These are phyloP conservation scores for Ophiostoma quercus DNA, from an alignment of 2,329 filamentous ascomycete species.

Conservation along the genomic window DNA sequence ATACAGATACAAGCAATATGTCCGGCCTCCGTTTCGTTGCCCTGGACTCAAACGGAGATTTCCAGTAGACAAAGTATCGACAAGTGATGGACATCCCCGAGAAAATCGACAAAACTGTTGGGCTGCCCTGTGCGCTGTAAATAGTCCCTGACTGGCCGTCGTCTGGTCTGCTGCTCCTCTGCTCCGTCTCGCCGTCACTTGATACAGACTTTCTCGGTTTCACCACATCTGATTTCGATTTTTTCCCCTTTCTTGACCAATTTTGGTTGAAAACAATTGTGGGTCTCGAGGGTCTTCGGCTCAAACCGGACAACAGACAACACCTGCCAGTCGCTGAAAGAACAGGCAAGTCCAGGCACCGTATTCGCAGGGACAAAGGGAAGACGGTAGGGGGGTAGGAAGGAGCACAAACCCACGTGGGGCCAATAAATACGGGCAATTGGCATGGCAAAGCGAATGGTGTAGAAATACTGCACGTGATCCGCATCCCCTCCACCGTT, in stretches of 20 bases:
- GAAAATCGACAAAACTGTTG: not conserved
- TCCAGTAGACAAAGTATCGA: not conserved
- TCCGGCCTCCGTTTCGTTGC: slow-evolving; percentile 1
- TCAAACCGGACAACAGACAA: slow-evolving; percentile 23
- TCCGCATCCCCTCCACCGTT: not conserved
- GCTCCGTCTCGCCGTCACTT: not conserved
- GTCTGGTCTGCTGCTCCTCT: not conserved
- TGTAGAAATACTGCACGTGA: not conserved
- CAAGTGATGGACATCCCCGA: not conserved
- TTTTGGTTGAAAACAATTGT: slow-evolving; percentile 20
- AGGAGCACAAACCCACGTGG: slow-evolving; percentile 8
- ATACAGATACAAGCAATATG: not conserved
- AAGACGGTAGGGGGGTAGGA: not conserved
- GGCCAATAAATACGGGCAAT: slow-evolving; percentile 4
- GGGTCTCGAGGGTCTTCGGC: slow-evolving; percentile 23
- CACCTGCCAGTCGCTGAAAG: not conserved
- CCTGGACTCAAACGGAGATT: not conserved
- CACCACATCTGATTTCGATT: not conserved
- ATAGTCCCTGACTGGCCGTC: too few species aligned
- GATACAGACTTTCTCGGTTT: too few species aligned
- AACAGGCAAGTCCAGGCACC: not conserved
- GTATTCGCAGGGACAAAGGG: slow-evolving; percentile 6
- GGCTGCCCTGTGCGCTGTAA: not conserved
- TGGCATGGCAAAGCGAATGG: not conserved
- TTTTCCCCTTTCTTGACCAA: slow-evolving; percentile 6